Evolutionary conservation across 768 basidiomycete species (phyloP).

Genomic region (Pleurotus citrinopileatus): DNA sequence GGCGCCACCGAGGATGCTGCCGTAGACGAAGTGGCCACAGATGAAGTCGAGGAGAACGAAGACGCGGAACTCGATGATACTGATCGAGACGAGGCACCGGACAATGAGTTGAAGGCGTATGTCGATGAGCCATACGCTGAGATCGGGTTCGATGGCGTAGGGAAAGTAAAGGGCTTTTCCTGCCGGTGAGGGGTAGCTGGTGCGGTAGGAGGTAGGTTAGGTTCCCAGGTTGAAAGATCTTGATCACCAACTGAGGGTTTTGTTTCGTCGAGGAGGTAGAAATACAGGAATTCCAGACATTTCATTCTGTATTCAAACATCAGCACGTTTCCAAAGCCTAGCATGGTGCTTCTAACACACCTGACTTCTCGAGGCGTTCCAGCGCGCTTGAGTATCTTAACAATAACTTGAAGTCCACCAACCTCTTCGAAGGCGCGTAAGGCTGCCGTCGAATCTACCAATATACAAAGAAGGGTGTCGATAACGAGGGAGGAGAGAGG

Average conservation of each 20-base stretch:
- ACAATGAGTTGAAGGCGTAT: constrained; percentile 17
- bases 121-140: constrained; percentile 15
- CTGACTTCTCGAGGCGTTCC: constrained; percentile 85
- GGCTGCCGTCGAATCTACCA: constrained; percentile 82
- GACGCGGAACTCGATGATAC: constrained; percentile 38
- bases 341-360: constrained; percentile 37
- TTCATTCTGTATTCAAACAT: constrained; percentile 70
- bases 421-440: constrained; percentile 77
- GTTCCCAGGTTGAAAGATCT: neutral
- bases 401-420: constrained; percentile 76
- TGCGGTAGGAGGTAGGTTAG: constrained; percentile 14
- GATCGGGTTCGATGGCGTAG: neutral
- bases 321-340: neutral
- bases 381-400: constrained; percentile 85
- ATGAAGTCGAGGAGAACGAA: constrained; percentile 42
- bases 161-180: constrained; percentile 1
- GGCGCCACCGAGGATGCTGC: constrained; percentile 33
- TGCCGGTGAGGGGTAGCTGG: constrained; percentile 13
- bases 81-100: constrained; percentile 33
- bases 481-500: constrained; percentile 73
- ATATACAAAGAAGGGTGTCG: constrained; percentile 81
- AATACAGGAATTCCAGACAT: constrained; percentile 92
- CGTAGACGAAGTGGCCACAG: constrained; percentile 37
- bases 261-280: constrained; percentile 70
- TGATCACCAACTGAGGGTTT: constrained; percentile 12